Base-by-base conservation (phyloP, 2,329 filamentous ascomycete genomes). In the Chaetomium globosum region DNA sequence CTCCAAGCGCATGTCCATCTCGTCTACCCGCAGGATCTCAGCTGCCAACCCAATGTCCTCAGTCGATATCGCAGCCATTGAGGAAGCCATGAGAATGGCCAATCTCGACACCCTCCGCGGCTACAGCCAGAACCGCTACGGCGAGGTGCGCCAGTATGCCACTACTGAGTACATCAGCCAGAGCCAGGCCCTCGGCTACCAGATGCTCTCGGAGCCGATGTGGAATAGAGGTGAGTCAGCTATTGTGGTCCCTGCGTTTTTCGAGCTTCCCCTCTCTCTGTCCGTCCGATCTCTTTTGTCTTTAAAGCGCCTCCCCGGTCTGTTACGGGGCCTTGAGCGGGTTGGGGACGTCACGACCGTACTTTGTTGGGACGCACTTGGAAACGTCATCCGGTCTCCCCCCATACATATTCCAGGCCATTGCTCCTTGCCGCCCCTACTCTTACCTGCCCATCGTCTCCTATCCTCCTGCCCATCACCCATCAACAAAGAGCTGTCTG, bases 191-290 rank as follows among this genome's bases (percentile, higher is more conserved):
- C 78, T 78, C 67, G 86, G 86, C 70, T 87, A 87, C 75, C 86
- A 88, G 76, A 78, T 89, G 65, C 79, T 89, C 65, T 78, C 81
- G 59, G 84, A 89, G 75, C 85, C 86, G 67, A 79, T 84, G 57
- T 88, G 85, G 85, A 89, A 89, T 74, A 88, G 87, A 80, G 86
- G 86, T 87, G 78, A 74, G 77, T 75, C 65, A 64, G 49, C 52
- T 51, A 36, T 13, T 56, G 19, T 51, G 28, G 23, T 58, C 57
- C 59, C 54, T 62, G 54, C 43, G 54, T 39, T 54, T 36, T 36
- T 57, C 43, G 26, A 54, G 26, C 28, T 23, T 54, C n/a, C 56
- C 51, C 39, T 36, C 55, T 52, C 49, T 51, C 39, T 67, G 28
- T 61, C 28, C 28, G 16, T 60, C 59, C 39, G 39, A 39, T 56